Base-by-base conservation (phyloP, 176 grass and related monocot species). In the Cenchrus americanus region DNA sequence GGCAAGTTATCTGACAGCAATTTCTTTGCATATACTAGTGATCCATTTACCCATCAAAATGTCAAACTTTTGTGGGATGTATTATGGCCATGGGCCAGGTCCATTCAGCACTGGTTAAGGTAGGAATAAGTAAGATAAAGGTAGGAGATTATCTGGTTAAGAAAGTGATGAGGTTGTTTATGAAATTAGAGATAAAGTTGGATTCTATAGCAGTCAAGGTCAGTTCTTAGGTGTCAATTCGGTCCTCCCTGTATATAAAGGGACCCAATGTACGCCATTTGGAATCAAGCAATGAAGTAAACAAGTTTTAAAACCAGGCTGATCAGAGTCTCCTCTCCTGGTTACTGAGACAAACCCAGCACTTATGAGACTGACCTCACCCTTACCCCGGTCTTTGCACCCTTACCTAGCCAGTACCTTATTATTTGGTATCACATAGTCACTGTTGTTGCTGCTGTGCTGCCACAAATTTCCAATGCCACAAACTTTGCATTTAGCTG, bases 41-140 rank as follows among this genome's bases (percentile, higher is more conserved):
- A 51, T 72, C 7, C 23, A 73, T 73, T 67, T 50, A 51, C 17
- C 23, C 51, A 51, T 30, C 69, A 73, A 71, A 51, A 51, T 17
- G 47, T 5, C 6, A 71, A 71, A 49, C 69, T 71, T 6, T 47
- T 41, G 10, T 66, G 32, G 30, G 63, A 18, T 66, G 32, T 66
- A 7, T 17, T 66, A 40, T 40, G 32, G 14, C 30, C 15, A 34
- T 19, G 14, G 32, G 30, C 63, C 32, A 66, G 64, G 64, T 41
- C 32, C 63, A 66, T 40, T 14, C 6, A 40, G 64, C 7, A 66
- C 7, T 41, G 32, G 64, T 40, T 66, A 40, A 66, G 5, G 32
- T 41, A 69, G 40, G 40, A 69, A 69, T 43, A 46, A 69, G 66
- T 69, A 17, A 68, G 43, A 43, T 68, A 22, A 69, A 69, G 40